Evolutionary conservation across 208 protist species (phyloP).

Genomic region (Hexamita inflata): DNA sequence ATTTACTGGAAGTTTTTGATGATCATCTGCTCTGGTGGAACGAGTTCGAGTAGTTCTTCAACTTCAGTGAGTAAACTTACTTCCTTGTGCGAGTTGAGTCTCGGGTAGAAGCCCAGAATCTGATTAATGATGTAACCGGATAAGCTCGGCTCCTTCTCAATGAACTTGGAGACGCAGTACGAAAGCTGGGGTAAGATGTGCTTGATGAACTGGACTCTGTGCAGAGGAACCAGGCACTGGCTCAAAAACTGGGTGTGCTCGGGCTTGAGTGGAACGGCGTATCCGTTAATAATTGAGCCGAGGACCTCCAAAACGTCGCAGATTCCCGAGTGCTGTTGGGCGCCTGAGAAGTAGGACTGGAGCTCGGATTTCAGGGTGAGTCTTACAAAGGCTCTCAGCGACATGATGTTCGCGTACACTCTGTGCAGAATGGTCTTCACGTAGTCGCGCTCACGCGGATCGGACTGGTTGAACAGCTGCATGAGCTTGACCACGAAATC

Average conservation of each 20-base stretch:
- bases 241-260: constrained; percentile 53
- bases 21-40: background rate
- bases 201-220: constrained; percentile 47
- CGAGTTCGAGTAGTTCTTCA: constrained; percentile 53
- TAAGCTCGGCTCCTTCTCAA: constrained; percentile 56
- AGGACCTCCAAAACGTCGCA: constrained; percentile 59
- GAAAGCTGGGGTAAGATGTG: constrained; percentile 44
- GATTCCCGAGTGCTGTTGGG: constrained; percentile 54
- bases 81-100: constrained; percentile 53
- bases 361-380: constrained; percentile 52
- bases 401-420: constrained; percentile 60
- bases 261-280: constrained; percentile 55
- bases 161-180: constrained; percentile 59
- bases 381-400: constrained; percentile 52
- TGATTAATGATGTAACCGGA: constrained; percentile 39
- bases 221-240: constrained; percentile 52
- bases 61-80: constrained; percentile 56
- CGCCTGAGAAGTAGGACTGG: constrained; percentile 49
- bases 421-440: constrained; percentile 58
- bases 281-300: constrained; percentile 61
- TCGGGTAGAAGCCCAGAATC: constrained; percentile 51
- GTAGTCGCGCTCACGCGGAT: constrained; percentile 59
- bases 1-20: background rate
- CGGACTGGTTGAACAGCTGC: constrained; percentile 55
- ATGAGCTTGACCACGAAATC: constrained; percentile 52